Evolutionary conservation across 495 filamentous ascomycete species (phyloP).

Genomic region (Hyaloscypha finlandica): DNA sequence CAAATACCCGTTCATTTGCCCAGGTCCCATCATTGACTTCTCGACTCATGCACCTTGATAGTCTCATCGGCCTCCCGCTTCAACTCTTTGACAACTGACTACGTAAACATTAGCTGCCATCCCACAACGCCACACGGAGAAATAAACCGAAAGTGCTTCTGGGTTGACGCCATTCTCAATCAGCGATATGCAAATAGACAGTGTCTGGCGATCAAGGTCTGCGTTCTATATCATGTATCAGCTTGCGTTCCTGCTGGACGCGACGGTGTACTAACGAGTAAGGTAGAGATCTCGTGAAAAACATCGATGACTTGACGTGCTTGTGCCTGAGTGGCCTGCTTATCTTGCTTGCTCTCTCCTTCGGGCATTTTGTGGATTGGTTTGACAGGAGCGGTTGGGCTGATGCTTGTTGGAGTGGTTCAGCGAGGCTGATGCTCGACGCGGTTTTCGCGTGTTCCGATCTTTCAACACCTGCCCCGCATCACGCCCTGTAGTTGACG

Average conservation of each 20-base stretch:
- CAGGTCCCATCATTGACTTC: constrained; percentile 15
- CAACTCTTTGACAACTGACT: constrained; percentile 76
- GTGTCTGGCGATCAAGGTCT: constrained; percentile 81
- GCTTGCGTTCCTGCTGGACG: not conserved
- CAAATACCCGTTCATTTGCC: not conserved
- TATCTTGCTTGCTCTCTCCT: constrained; percentile 24
- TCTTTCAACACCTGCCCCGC: constrained; percentile 5
- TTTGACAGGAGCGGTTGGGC: constrained; percentile 1
- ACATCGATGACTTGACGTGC: constrained; percentile 97
- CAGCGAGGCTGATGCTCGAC: not conserved
- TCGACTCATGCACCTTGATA: constrained; percentile 32
- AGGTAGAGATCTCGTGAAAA: constrained; percentile 86
- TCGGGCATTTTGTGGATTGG: constrained; percentile 27
- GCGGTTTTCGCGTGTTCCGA: constrained; percentile 1
- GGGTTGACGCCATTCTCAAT: constrained; percentile 98
- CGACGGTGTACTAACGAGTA: constrained; percentile 60
- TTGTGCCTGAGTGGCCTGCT: constrained; percentile 29
- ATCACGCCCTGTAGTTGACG: constrained; percentile 5
- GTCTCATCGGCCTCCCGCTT: constrained; percentile 59
- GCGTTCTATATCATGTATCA: constrained; percentile 66
- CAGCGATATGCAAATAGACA: constrained; percentile 92
- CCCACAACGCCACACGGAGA: not conserved
- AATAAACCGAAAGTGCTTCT: constrained; percentile 85
- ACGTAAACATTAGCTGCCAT: constrained; percentile 3
- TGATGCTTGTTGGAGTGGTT: not conserved